Percentiles rank a stretch among this genome's conserved stretches.
Conservation (phyloP, 1,284 basidiomycete genomes). For the Ganoderma meredithae region DNA sequence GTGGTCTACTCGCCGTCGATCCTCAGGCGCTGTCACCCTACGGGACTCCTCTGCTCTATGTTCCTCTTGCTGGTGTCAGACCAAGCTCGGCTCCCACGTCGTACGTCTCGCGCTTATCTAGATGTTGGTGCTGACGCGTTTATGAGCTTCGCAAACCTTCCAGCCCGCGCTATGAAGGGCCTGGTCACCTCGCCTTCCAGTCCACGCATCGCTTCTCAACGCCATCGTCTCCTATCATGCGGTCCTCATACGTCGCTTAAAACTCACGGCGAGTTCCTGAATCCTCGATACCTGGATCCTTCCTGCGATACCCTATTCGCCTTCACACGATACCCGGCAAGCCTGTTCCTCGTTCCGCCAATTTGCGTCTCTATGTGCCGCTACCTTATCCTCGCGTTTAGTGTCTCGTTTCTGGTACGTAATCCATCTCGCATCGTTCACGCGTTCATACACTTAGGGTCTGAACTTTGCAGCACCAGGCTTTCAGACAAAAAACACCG, state of each 20-base stretch:
- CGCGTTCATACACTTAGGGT: background rate
- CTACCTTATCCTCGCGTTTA: conserved; percentile 18
- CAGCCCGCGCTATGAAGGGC: conserved; percentile 28
- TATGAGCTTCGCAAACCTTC: background rate
- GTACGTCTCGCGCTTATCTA: conserved; percentile 23
- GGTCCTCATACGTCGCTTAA: conserved; percentile 29
- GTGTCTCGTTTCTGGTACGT: background rate
- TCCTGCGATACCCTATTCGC: conserved; percentile 14
- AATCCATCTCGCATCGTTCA: background rate
- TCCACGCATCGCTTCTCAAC: conserved; percentile 32
- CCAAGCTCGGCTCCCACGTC: conserved; percentile 42
- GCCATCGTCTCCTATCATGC: conserved; percentile 33
- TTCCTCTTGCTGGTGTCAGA: conserved; percentile 32
- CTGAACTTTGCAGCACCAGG: background rate
- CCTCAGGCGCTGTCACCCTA: conserved; percentile 32
- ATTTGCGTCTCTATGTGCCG: background rate
- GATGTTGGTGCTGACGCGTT: background rate
- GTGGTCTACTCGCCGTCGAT: conserved; percentile 34
- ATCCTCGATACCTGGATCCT: background rate
- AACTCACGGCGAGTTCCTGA: conserved; percentile 3
- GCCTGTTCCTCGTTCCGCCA: background rate
- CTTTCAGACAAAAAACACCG: conserved; percentile 10
- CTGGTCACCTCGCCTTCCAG: conserved; percentile 28
- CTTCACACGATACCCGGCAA: conserved; percentile 18
- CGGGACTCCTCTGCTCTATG: conserved; percentile 34